These are phyloP conservation scores for Fraxinus excelsior DNA, from an alignment of 257 asterid genomes.

Conservation along the genomic window DNA sequence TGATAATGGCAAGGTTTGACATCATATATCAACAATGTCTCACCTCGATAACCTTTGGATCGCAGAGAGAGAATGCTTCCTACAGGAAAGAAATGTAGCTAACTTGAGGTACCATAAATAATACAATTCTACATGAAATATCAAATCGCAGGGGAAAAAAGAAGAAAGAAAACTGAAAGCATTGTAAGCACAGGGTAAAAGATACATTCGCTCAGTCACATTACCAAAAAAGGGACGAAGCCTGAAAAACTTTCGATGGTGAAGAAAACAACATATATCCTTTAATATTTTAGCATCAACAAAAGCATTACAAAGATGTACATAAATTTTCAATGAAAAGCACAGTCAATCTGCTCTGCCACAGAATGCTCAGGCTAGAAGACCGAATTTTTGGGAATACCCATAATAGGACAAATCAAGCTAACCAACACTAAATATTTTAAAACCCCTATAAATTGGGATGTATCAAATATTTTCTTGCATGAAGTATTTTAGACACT, in stretches of 20 bases:
- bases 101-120: constrained; percentile 9
- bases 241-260: neutral
- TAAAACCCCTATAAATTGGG: neutral
- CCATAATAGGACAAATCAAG: neutral
- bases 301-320: neutral
- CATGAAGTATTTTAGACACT: constrained; percentile 18
- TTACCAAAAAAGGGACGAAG: neutral
- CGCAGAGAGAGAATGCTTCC: constrained; percentile 93
- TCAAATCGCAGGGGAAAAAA: neutral
- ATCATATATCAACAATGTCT: constrained; percentile 17
- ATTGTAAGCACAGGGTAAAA: constrained; percentile 8
- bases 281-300: neutral
- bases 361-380: neutral
- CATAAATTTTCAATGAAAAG: neutral
- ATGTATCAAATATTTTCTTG: neutral
- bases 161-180: constrained; percentile 10
- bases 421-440: neutral
- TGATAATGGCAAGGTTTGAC: neutral
- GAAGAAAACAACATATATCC: neutral
- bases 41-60: constrained; percentile 81
- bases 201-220: neutral
- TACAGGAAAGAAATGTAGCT: constrained; percentile 41
- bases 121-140: neutral
- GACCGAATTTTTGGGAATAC: neutral
- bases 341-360: neutral